Conservation (phyloP, 2,329 filamentous ascomycete species). For the Lasiodiplodia sp. region DNA sequence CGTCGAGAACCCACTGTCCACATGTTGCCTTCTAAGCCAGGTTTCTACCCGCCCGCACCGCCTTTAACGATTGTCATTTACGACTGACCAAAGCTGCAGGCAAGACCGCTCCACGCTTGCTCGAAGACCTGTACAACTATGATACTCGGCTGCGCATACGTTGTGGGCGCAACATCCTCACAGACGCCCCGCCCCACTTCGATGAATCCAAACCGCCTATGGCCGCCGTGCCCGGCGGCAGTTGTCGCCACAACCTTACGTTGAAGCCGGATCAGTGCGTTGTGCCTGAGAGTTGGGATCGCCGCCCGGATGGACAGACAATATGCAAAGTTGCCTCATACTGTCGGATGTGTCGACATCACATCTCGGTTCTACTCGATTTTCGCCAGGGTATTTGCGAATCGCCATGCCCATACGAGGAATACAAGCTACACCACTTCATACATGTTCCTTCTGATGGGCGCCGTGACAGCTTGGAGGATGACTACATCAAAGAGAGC, state of each 20-base stretch:
- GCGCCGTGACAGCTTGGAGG: slow-evolving; percentile 31
- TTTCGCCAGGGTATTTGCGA: slow-evolving; percentile 53
- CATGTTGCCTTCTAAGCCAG: slow-evolving; percentile 20
- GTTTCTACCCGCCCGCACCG: slow-evolving; percentile 10
- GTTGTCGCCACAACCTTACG: slow-evolving; percentile 67
- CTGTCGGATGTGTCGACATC: slow-evolving; percentile 68
- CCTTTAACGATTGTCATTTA: neutral
- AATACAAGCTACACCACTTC: slow-evolving; percentile 69
- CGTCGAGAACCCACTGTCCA: neutral
- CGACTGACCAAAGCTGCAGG: slow-evolving; percentile 39
- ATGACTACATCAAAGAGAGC: slow-evolving; percentile 38
- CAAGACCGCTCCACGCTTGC: slow-evolving; percentile 59
- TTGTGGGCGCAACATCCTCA: slow-evolving; percentile 63
- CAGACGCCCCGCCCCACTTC: slow-evolving; percentile 64
- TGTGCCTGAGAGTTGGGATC: slow-evolving; percentile 52
- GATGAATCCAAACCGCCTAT: slow-evolving; percentile 44
- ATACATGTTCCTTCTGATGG: slow-evolving; percentile 49
- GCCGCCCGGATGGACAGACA: slow-evolving; percentile 46
- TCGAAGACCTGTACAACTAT: slow-evolving; percentile 60
- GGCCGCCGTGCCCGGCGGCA: slow-evolving; percentile 48
- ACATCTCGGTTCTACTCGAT: slow-evolving; percentile 66
- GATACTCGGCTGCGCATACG: slow-evolving; percentile 57
- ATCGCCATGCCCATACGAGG: slow-evolving; percentile 55
- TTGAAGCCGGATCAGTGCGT: slow-evolving; percentile 64
- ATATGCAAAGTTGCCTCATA: slow-evolving; percentile 66